Evolutionary conservation across 345 rosid species (phyloP).

Genomic region (Brassica carinata): DNA sequence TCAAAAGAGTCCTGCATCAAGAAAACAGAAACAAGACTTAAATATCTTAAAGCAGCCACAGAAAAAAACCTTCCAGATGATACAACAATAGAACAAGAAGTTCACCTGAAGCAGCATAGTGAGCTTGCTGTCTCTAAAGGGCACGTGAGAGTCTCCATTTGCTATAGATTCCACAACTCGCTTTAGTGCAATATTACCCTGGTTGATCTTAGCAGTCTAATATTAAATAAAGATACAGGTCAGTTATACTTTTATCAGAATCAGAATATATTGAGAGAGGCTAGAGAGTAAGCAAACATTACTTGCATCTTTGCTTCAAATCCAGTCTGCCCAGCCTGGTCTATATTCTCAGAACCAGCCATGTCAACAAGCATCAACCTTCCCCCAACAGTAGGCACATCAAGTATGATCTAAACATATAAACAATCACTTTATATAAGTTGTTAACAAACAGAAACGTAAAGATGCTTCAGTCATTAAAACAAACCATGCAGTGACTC

Average conservation of each 20-base stretch:
- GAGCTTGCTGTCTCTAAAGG: slow-evolving; percentile 95
- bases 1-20: slow-evolving; percentile 87
- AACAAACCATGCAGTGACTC: slow-evolving; percentile 92
- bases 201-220: slow-evolving; percentile 94
- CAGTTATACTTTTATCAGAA: slow-evolving; percentile 1
- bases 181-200: slow-evolving; percentile 89
- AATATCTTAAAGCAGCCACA: neutral
- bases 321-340: slow-evolving; percentile 93
- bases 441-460: neutral
- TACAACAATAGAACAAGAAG: neutral
- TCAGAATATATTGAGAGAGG: neutral
- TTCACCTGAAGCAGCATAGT: slow-evolving; percentile 94
- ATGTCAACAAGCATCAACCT: slow-evolving; percentile 96
- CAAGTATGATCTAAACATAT: slow-evolving; percentile 73
- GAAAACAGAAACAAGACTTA: slow-evolving; percentile 12
- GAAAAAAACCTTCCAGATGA: neutral
- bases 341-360: slow-evolving; percentile 99
- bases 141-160: slow-evolving; percentile 98
- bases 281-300: neutral
- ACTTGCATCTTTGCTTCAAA: slow-evolving; percentile 99
- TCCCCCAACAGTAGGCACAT: slow-evolving; percentile 98
- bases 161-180: slow-evolving; percentile 98
- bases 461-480: neutral
- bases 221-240: slow-evolving; percentile 33
- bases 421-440: slow-evolving; percentile 1